Evolutionary conservation across 805 yeast genomes (phyloP).

Genomic region (Starmerella sp.): DNA sequence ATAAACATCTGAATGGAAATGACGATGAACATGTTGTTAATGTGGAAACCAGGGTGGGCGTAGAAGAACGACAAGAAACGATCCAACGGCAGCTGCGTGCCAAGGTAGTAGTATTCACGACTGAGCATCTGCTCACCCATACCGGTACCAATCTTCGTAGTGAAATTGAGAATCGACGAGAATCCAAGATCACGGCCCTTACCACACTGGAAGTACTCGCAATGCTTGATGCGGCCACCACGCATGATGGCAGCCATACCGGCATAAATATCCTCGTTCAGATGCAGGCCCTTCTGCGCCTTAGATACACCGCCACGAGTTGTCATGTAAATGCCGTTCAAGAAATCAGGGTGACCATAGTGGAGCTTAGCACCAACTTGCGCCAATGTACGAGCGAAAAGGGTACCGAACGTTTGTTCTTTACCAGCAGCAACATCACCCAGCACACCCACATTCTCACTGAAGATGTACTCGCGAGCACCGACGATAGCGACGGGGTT

Average conservation of each 20-base stretch:
- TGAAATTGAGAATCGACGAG: constrained; percentile 81
- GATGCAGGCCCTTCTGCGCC: constrained; percentile 85
- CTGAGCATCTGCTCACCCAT: constrained; percentile 96
- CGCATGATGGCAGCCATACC: constrained; percentile 84
- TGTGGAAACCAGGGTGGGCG: constrained; percentile 94
- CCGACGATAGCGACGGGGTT: constrained; percentile 87
- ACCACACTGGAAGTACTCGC: constrained; percentile 94
- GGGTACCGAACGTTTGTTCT: constrained; percentile 92
- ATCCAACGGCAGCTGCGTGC: constrained; percentile 81
- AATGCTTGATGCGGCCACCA: constrained; percentile 90
- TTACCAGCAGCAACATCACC: constrained; percentile 97
- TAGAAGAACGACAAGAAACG: constrained; percentile 85
- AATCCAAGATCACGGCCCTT: constrained; percentile 94
- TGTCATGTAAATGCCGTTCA: constrained; percentile 82
- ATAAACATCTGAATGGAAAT: constrained; percentile 80
- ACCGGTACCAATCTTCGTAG: constrained; percentile 94
- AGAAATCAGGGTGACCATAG: constrained; percentile 93
- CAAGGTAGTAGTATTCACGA: constrained; percentile 81
- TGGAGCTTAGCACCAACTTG: constrained; percentile 91
- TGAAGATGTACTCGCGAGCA: constrained; percentile 88
- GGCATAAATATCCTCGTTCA: constrained; percentile 92
- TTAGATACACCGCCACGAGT: constrained; percentile 94
- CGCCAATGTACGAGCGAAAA: constrained; percentile 86
- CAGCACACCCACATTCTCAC: constrained; percentile 81
- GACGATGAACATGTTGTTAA: constrained; percentile 79